phyloP scores from a whole-genome alignment of 139 green algal genomes.

The Coelastrella sp. region DNA sequence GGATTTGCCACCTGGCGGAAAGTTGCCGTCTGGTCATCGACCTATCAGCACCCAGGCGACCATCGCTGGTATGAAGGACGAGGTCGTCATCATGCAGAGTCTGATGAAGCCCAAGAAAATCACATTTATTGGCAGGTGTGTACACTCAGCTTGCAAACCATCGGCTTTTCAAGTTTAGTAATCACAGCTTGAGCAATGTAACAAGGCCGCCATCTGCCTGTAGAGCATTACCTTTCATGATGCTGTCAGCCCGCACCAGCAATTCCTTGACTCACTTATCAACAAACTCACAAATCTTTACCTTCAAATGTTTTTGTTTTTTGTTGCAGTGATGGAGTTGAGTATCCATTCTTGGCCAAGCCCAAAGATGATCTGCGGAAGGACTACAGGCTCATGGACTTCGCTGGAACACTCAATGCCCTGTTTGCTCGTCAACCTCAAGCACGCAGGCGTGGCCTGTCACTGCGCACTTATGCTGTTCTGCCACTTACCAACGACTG shows the following conservation, averaged over 20 bases:
- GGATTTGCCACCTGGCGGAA: conserved; percentile 21
- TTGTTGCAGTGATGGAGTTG: conserved; percentile 80
- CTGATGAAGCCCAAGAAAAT: conserved; percentile 95
- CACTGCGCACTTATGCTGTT: conserved; percentile 90
- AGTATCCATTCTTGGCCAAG: conserved; percentile 97
- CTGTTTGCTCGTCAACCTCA: conserved; percentile 53
- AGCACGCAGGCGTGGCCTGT: conserved; percentile 78
- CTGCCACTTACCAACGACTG: conserved; percentile 94
- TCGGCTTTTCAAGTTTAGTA: too few species aligned
- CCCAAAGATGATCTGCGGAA: conserved; percentile 98
- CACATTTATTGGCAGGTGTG: conserved; percentile 56
- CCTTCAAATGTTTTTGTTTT: too few species aligned
- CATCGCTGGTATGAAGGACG: conserved; percentile 85
- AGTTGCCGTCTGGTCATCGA: neutral
- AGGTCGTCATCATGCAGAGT: conserved; percentile 79
- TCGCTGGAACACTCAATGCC: conserved; percentile 63
- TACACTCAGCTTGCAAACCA: neutral
- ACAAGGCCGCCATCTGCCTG: too few species aligned
- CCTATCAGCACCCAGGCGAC: conserved; percentile 59
- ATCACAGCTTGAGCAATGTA: too few species aligned
- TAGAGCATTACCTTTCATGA: neutral
- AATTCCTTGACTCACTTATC: too few species aligned
- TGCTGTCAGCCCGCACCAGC: too few species aligned
- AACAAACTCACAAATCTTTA: too few species aligned
- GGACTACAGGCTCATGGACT: conserved; percentile 98